Base-by-base conservation (phyloP, 805 yeast species). In the Wickerhamiella azymoides region DNA sequence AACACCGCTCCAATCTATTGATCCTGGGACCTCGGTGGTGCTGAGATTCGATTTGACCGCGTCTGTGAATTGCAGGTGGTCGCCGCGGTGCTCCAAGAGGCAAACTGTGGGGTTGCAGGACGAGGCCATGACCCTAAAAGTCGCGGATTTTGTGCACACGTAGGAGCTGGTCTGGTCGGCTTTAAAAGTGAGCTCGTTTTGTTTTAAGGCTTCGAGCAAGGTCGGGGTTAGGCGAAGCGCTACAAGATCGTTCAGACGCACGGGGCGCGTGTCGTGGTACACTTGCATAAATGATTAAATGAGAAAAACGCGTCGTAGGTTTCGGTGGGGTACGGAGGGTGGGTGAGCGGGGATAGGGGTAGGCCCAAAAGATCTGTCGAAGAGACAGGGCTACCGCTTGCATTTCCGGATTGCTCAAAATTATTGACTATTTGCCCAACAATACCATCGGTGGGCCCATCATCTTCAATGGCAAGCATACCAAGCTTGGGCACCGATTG, bases 61-160 rank as follows among this genome's bases (percentile, higher is more conserved):
- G 39, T 46, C 57, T 13, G 37, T 30, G 26, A 56, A 57, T n/a
- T 49, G 47, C 13, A 57, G 59, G 49, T 53, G 54, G 5, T 54
- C 58, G 10, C 36, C 19, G 7, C 26, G 38, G 9, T 25, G 44
- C 1, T 18, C 26, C 9, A 54, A 47, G 10, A 52, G 85, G 59
- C n/a, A 83, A 78, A 4, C 89, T 73, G 60, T 89, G 86, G 7
- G 96, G 82, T 60, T 89, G 96, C 45, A 42, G 57, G 84, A 84
- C 27, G 52, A 44, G 5, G 43, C 36, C 4, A 53, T 50, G 25
- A 55, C 27, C 10, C 39, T 9, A 28, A 50, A 52, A 7, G 58
- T 55, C 10, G 47, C 14, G 19, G 43, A 21, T 2, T 32, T 21
- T 1, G 58, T 54, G 46, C 58, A 55, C 10, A 54, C 50, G 2